Evolutionary conservation across 176 grass and related monocot species (phyloP).

Genomic region (Aechmea fasciata): DNA sequence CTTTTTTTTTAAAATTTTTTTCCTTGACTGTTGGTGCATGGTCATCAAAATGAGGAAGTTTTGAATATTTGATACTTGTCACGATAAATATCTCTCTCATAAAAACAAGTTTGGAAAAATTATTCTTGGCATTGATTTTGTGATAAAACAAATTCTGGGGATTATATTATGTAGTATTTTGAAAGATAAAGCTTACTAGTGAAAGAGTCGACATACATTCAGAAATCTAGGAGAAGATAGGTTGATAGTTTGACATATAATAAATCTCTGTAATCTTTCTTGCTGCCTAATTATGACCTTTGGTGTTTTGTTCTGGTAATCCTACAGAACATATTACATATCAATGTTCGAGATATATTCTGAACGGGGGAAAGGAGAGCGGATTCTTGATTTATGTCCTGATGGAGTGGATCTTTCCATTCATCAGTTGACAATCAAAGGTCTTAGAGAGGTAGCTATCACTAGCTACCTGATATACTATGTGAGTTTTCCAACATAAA

Average conservation of each 20-base stretch:
- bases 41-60: no score
- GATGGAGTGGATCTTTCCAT: conserved; percentile 44
- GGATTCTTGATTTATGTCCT: conserved; percentile 63
- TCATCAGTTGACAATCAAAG: conserved; percentile 63
- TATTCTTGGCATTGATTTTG: no score
- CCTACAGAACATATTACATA: conserved; percentile 53
- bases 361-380: conserved; percentile 64
- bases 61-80: no score
- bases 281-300: background rate
- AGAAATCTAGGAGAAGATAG: no score
- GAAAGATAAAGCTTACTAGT: no score
- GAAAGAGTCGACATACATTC: no score
- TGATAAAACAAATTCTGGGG: no score
- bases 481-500: background rate
- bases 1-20: no score
- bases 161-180: no score
- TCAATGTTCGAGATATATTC: conserved; percentile 86
- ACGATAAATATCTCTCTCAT: no score
- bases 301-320: conserved; percentile 4
- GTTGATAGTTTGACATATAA: background rate
- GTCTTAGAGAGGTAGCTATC: conserved; percentile 71
- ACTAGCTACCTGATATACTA: conserved; percentile 25
- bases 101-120: no score
- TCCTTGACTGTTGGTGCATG: no score
- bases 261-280: background rate